Conservation (phyloP, 2,329 filamentous ascomycete species). For the Epichloe gansuensis region DNA sequence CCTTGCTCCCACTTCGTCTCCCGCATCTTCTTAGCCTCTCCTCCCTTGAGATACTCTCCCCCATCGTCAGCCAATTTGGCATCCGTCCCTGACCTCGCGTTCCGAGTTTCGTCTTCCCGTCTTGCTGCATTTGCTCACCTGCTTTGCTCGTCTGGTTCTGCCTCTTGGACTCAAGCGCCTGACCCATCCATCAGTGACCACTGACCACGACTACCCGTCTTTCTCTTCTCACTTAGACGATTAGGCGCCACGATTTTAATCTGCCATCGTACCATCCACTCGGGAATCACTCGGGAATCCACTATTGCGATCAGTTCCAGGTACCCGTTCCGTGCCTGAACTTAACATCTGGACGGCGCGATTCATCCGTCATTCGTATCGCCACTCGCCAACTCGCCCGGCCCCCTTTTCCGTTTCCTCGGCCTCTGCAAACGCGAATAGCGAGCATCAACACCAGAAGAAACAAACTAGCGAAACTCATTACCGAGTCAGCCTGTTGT, state of each 20-base stretch:
- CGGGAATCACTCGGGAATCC: not conserved
- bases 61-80: conserved; percentile 6
- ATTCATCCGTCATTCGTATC: conserved; percentile 1
- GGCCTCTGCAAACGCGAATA: not conserved
- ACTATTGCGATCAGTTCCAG: conserved; percentile 11
- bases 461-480: conserved; percentile 1
- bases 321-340: conserved; percentile 11
- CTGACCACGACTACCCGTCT: not conserved
- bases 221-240: conserved; percentile 5
- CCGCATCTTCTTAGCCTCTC: not conserved
- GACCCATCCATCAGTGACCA: not conserved
- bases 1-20: conserved; percentile 8
- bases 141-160: not conserved
- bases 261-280: conserved; percentile 4
- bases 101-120: not conserved
- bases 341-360: conserved; percentile 4
- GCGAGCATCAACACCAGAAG: not conserved
- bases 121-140: not conserved
- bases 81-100: not conserved
- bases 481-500: not conserved
- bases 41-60: conserved; percentile 5
- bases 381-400: not conserved
- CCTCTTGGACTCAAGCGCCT: not conserved
- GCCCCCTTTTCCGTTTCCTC: not conserved
- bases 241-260: conserved; percentile 7